Base-by-base conservation (phyloP, 176 grass and related monocot species). In the Ampelocalamus luodianensis region DNA sequence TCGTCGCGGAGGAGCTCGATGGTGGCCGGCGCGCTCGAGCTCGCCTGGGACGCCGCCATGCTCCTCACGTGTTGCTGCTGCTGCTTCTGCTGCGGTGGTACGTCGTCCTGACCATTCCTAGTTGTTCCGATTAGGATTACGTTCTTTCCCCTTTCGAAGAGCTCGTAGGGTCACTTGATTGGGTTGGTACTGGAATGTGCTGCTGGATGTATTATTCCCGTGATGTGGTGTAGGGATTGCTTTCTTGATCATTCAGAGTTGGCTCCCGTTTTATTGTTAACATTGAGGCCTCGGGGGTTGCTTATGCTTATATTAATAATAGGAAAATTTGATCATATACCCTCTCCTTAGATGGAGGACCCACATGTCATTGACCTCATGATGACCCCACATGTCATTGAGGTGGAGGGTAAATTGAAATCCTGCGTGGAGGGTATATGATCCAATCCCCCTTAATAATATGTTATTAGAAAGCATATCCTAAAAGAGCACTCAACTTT, bases 71-170 rank as follows among this genome's bases (percentile, higher is more conserved):
- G 92, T 82, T 95, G 92, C 29, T 97, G 71, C 44, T 93, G 95
- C 56, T 98, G 91, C 56, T 95, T 85, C 87, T 95, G 96, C 86
- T 95, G 96, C 63, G 89, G 91, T 55, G 93, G 96, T 98, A 86
- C 4, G 42, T 7, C 36, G 18, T 8, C 17, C 5, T 54, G 9
- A 2, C 80, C 55, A 55, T 69, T 73, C 18, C 50, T 80, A 12
- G 9, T 15, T 68, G 9, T 15, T 68, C 0, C 16, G 45, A 17
- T 63, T 27, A 22, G 50, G 27, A 29, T 79, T 39, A 29, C 51
- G 12, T 23, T 39, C 1, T 62, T 22, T 3, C 12, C n/a, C 5
- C 22, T 44, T 39, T 10, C 17, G 37, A 36, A 65, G 58, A 71
- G 22, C 22, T 8, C 7, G 6, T 45, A 59, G 51, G 3, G 22